Evolutionary conservation across 306 rosid genomes (phyloP).

Genomic region (Quercus engelmannii): DNA sequence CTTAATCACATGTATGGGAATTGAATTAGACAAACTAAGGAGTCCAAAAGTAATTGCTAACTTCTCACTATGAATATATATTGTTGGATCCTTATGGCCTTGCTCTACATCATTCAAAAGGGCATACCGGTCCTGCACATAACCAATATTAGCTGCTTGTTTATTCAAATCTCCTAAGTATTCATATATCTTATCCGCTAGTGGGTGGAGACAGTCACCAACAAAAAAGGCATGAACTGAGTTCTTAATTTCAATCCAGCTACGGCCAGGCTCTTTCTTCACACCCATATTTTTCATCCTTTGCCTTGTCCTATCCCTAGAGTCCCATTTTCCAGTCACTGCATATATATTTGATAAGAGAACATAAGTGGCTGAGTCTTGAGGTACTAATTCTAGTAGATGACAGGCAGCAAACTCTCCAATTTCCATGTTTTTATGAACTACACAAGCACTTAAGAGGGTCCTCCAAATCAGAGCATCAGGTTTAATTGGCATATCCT

Average conservation of each 20-base stretch:
- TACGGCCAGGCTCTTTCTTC: conserved; percentile 83
- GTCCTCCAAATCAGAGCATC: conserved; percentile 91
- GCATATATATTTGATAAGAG: conserved; percentile 85
- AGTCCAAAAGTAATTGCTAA: conserved; percentile 81
- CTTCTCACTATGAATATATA: conserved; percentile 70
- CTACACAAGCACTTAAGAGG: conserved; percentile 72
- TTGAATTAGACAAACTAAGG: conserved; percentile 43
- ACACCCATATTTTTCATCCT: conserved; percentile 82
- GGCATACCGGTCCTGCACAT: conserved; percentile 39
- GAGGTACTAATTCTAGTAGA: conserved; percentile 77
- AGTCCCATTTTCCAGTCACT: conserved; percentile 66
- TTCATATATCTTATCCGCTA: conserved; percentile 52
- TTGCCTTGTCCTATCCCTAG: conserved; percentile 70
- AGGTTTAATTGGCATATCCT: conserved; percentile 74
- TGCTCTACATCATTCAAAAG: conserved; percentile 62
- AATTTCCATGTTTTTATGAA: conserved; percentile 63
- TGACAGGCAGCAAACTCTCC: conserved; percentile 81
- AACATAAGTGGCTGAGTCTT: conserved; percentile 87
- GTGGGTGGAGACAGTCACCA: conserved; percentile 72
- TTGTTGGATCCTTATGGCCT: conserved; percentile 47
- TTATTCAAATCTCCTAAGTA: conserved; percentile 45
- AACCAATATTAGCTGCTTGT: conserved; percentile 55
- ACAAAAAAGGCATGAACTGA: conserved; percentile 70
- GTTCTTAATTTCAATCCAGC: conserved; percentile 78
- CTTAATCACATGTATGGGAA: conserved; percentile 66